Evolutionary conservation across 2,329 filamentous ascomycete genomes (phyloP), one percentile per base, ranked within the genome.

Genomic region (Verticillium nubilum): DNA sequence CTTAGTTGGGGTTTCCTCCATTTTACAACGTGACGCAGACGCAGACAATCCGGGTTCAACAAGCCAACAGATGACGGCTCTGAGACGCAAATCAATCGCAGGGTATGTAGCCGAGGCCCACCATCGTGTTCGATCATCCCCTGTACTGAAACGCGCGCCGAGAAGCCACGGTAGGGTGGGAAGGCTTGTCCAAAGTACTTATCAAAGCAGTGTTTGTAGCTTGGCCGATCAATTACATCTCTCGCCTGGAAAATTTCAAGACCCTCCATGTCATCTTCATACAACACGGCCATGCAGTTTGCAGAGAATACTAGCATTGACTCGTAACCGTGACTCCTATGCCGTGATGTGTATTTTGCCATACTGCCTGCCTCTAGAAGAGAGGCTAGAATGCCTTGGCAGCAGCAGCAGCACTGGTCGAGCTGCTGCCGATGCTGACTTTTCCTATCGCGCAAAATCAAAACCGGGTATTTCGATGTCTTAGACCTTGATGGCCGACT

Each of bases 401-500:
- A 50, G 42, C 42, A 50, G 42, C 19, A 50, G 12, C 42, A 56
- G 26, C 23, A 29, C 27, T 37, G 29, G n/a, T 56, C 19, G 26
- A 50, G 35, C 25, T 27, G 54, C 25, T 37, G 26, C 54, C 9
- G 25, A 47, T 50, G 42, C 42, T 19, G 42, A 50, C 42, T 50
- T 50, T 50, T 50, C 54, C 54, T 47, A 42, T 56, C 35, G 23
- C 54, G 54, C 54, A 26, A 37, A 42, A 47, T 27, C 52, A 54
- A 31, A 50, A 31, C 28, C 17, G 54, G 54, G 54, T 56, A 56
- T 56, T 37, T 69, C 70, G 66, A 68, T 68, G 68, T 67, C 67
- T 78, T 96, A 99, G 83, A 99, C 96, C 90, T 98, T 98, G 87
- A 97, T 92, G 77, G 95, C 93, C 74, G 80, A 81, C 82, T 98